Base-by-base conservation (phyloP, 306 rosid genomes). In the Vachellia pachyceras region DNA sequence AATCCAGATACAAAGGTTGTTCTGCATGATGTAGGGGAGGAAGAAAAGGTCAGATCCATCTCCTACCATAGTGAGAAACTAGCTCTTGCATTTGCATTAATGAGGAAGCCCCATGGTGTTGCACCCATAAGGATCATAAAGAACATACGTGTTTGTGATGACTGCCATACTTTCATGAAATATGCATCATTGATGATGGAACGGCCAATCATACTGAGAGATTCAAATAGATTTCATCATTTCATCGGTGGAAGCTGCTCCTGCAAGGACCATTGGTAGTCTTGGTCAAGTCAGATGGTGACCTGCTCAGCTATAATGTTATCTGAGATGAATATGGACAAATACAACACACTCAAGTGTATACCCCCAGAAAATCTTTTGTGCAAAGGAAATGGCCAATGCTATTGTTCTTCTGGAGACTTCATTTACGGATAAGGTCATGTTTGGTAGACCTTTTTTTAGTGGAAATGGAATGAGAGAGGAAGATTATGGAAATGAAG, bases 21-120 rank as follows among this genome's bases (percentile, higher is more conserved):
- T 66, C 85, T 87, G 33, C 90, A 85, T 85, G 82, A 82, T 77
- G 90, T 87, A 72, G 87, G 69, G 71, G 87, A 87, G 85, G 85
- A 82, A 12, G 90, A 87, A 69, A 87, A 87, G 45, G 12, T 84
- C 58, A 82, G 69, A 87, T 87, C 90, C 79, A 87, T 87, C 72
- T 85, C 83, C 37, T 83, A 77, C 81, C 90, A 87, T 39, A 79
- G 88, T 54, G 90, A 87, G 90, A 87, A 87, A 80, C 85, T 87
- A 82, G 90, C 90, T 17, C 86, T 87, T 77, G 90, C 88, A 0
- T 85, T 76, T 87, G 78, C 78, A 68, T 87, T 87, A 77, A 52
- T 77, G 42, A 82, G 70, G 83, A 87, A 82, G 49, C 79, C 88
- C 58, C 36, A 73, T 33, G 88, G 81, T 60, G 69, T 64, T 72